These are phyloP conservation scores for Cryptosporidium ryanae DNA, from an alignment of 169 alveolate species.

Conservation along the genomic window DNA sequence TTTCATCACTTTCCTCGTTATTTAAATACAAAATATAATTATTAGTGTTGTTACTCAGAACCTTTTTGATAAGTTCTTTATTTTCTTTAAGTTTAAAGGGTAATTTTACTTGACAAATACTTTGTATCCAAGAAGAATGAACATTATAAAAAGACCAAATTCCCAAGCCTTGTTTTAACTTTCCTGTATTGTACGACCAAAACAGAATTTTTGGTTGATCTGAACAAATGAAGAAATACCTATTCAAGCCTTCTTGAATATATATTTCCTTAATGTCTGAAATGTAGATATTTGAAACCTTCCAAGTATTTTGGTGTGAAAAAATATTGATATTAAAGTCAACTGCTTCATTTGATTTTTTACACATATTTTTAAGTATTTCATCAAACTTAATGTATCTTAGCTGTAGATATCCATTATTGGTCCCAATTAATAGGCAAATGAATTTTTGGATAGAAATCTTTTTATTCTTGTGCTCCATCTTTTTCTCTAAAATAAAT, in stretches of 20 bases:
- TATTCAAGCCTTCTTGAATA: constrained; percentile 27
- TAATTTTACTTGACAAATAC: constrained; percentile 12
- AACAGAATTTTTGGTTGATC: constrained; percentile 58
- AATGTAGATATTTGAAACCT: constrained; percentile 29
- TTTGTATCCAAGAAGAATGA: constrained; percentile 61
- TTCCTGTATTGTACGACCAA: constrained; percentile 23
- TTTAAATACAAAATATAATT: constrained; percentile 24
- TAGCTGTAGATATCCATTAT: constrained; percentile 49
- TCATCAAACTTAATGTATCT: constrained; percentile 18
- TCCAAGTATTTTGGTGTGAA: constrained; percentile 55
- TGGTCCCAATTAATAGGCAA: constrained; percentile 43
- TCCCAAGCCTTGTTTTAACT: constrained; percentile 25
- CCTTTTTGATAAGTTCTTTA: neutral
- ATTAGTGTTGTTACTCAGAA: neutral
- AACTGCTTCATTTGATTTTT: neutral
- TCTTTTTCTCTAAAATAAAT: constrained; percentile 2
- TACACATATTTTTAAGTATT: neutral
- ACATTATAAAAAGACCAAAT: constrained; percentile 65
- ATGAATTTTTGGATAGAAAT: neutral
- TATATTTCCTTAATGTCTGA: constrained; percentile 26
- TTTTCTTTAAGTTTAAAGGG: neutral
- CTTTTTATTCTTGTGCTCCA: neutral
- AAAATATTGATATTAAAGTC: neutral
- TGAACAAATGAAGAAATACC: constrained; percentile 55
- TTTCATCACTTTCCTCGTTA: constrained; percentile 21